Evolutionary conservation across 148 eudicot genomes (phyloP), one percentile per base, ranked within the genome.

Genomic region (Polygonum aviculare): DNA sequence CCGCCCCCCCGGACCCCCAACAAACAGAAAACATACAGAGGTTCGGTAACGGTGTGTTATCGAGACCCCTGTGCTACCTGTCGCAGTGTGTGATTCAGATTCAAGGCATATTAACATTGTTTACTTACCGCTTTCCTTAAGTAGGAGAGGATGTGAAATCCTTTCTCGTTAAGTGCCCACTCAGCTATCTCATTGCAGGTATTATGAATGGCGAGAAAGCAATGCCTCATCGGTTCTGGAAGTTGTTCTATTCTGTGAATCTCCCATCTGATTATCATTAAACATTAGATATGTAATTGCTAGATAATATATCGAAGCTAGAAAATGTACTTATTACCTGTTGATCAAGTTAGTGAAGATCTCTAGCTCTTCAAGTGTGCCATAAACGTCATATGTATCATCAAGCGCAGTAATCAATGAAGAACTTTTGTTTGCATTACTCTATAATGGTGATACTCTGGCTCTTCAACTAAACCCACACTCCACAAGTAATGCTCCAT

Each of bases 311-410:
- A n/a, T n/a, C n/a, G 51, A 8, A 48, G 12, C 14, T 48, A 52
- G 14, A 9, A 14, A 16, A 9, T 26, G 35, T 60, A 26, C 15
- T n/a, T n/a, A n/a, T 1, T 60, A 60, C 67, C 15, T 14, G 36
- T 26, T 0, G 67, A 60, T 26, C 5, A 60, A 60, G 2, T 60
- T 7, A 2, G 67, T 60, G 26, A 60, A 60, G 35, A 60, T 9
- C 67, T 60, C 67, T 22, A 60, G 67, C 15, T 60, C 67, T 9
- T 60, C 38, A 26, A 60, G 67, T 8, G 67, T 60, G 11, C 67
- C 67, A 26, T 31, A 60, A 60, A 60, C 67, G 11, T 60, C 67
- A 60, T 60, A 60, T 7, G 67, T 60, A 60, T 60, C 67, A 60
- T 60, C 67, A 11, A 60, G 36, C 10, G 36, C 12, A 60, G 67